phyloP scores from a whole-genome alignment of 768 basidiomycete genomes.

The Pleurotus eryngii region DNA sequence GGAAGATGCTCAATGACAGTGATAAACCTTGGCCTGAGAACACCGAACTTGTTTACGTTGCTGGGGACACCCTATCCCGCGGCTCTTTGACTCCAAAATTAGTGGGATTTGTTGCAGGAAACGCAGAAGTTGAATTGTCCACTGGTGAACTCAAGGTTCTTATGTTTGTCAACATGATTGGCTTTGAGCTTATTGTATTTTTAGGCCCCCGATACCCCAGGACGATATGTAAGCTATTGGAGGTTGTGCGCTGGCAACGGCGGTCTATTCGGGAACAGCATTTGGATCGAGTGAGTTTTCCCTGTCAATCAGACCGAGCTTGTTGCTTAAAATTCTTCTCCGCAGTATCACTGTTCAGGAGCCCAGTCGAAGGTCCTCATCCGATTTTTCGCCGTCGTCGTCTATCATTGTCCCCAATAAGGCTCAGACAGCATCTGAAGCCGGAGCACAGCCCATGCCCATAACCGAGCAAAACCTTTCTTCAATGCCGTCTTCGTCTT shows the following conservation, averaged over 20 bases:
- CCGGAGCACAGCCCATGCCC: constrained; percentile 13
- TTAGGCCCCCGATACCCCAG: constrained; percentile 71
- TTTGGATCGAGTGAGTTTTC: constrained; percentile 74
- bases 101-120: constrained; percentile 56
- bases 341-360: constrained; percentile 68
- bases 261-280: constrained; percentile 63
- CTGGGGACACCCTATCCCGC: constrained; percentile 57
- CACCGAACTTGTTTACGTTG: constrained; percentile 69
- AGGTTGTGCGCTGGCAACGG: constrained; percentile 57
- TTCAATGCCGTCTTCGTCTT: not conserved
- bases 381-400: constrained; percentile 58
- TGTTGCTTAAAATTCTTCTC: no score
- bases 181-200: not conserved
- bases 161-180: not conserved
- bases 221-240: constrained; percentile 78
- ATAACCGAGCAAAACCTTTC: not conserved
- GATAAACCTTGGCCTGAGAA: constrained; percentile 59
- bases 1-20: constrained; percentile 72
- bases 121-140: constrained; percentile 60
- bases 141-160: constrained; percentile 73
- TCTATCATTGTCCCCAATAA: constrained; percentile 56
- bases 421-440: constrained; percentile 41
- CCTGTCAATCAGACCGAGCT: not conserved
- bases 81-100: constrained; percentile 25
- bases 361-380: constrained; percentile 28